These are phyloP conservation scores for Aspergillus carlsbadensis DNA, from an alignment of 495 filamentous ascomycete species.

Conservation along the genomic window DNA sequence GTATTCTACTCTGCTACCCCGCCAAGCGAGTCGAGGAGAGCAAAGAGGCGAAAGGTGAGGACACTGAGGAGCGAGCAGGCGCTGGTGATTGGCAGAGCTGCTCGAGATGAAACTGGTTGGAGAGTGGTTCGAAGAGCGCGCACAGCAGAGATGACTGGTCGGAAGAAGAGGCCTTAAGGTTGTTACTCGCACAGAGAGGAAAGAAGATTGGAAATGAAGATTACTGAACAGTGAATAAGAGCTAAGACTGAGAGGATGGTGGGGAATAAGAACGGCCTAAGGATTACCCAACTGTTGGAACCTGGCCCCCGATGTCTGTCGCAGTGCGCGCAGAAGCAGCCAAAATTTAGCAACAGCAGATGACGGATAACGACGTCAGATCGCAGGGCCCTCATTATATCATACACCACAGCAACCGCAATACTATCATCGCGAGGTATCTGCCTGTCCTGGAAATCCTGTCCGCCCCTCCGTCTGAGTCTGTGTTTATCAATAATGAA, in stretches of 20 bases:
- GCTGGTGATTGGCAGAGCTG: too few relatives aligned
- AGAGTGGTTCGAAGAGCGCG: not conserved
- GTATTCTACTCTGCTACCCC: constrained; percentile 9
- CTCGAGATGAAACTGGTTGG: too few relatives aligned
- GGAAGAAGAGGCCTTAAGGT: not conserved
- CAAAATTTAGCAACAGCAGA: not conserved
- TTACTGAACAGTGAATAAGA: not conserved
- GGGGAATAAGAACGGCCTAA: constrained; percentile 7
- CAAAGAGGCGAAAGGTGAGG: not conserved
- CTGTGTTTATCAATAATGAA: not conserved
- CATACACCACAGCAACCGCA: not conserved
- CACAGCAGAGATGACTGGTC: not conserved
- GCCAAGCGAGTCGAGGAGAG: constrained; percentile 6
- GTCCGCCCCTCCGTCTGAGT: not conserved
- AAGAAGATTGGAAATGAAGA: not conserved
- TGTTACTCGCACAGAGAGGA: not conserved
- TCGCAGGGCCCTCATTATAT: not conserved
- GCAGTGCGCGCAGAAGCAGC: too few relatives aligned
- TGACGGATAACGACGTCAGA: constrained; percentile 8
- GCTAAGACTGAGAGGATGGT: not conserved
- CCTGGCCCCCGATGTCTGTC: too few relatives aligned
- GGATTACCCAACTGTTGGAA: not conserved
- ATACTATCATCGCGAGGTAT: not conserved
- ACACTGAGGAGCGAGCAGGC: not conserved
- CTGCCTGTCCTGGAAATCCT: not conserved